Evolutionary conservation across 192 early-diverging fungal genomes (phyloP), one percentile per base, ranked within the genome.

Genomic region (Gonapodya prolifera): DNA sequence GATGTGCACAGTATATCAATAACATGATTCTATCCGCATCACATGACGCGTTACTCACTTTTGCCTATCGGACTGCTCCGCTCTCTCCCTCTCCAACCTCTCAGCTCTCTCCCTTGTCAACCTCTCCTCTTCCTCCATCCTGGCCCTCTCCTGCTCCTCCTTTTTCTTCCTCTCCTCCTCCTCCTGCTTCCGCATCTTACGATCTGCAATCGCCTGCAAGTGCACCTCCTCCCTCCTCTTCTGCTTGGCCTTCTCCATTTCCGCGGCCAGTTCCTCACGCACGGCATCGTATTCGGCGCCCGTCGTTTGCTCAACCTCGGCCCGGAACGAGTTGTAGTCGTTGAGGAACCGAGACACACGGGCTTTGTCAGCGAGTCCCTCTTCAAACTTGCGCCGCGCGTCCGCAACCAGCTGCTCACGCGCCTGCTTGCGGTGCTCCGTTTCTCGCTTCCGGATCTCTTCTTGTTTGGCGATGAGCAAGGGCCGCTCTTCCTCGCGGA

Each of bases 391-490:
- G 69, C 84, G 76, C 75, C 80, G 81, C 33, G 94, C 82, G 69
- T 90, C 83, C 45, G 87, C 89, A n/a, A 90, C 80, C 75, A 89
- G 86, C 31, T 89, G 90, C 81, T 90, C 89, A 79, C 86, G 83
- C 33, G 92, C 88, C 45, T 87, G 90, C 33, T 92, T 90, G 82
- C 95, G 89, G 83, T 88, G 89, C 70, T 91, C 91, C 78, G 84
- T 83, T 82, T 98, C 98, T n/a, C 80, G 82, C 83, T 86, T 86
- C 83, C 93, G 94, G 83, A 98, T 96, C 35, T 86, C 85, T 69
- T 93, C 94, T 80, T 98, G 96, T 83, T 98, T 97, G 77, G 92
- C 89, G 69, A 89, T 90, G 69, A 98, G 88, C 33, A 97, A 84
- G 69, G 96, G 92, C 79, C 92, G 91, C 86, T 99, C 98, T 76